Conservation (phyloP, 768 basidiomycete species). For the Leccinum disarticulatum region DNA sequence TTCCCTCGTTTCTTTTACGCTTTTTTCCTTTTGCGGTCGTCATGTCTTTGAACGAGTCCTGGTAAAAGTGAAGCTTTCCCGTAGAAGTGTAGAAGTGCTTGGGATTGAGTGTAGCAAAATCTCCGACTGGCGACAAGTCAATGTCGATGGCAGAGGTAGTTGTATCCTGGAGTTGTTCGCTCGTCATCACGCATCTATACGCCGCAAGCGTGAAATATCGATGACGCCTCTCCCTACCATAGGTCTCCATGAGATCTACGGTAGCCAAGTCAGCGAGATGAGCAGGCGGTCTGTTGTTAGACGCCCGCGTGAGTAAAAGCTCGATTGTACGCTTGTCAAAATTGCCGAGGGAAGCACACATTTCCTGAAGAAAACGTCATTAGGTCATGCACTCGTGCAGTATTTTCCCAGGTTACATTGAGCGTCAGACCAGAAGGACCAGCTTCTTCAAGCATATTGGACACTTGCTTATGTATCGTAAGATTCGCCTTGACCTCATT, state of each 20-base stretch:
- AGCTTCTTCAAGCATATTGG: conserved; percentile 68
- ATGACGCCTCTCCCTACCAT: conserved; percentile 83
- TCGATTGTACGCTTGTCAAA: conserved; percentile 85
- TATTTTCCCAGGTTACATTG: conserved; percentile 44
- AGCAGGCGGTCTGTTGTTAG: conserved; percentile 59
- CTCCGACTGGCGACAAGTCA: conserved; percentile 52
- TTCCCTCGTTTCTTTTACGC: conserved; percentile 32
- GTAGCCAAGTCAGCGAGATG: conserved; percentile 75
- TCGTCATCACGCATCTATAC: conserved; percentile 60
- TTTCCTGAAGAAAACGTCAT: conserved; percentile 46
- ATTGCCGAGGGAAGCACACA: conserved; percentile 57
- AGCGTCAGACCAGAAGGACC: conserved; percentile 71
- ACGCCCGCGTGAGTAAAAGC: conserved; percentile 69
- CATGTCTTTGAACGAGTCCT: conserved; percentile 49
- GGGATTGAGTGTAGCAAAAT: conserved; percentile 47
- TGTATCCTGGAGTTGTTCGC: conserved; percentile 62
- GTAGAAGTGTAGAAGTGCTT: conserved; percentile 56
- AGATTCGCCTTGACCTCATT: conserved; percentile 55
- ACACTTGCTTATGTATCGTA: conserved; percentile 77
- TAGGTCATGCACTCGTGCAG: background rate
- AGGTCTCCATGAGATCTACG: conserved; percentile 73
- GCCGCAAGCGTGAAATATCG: conserved; percentile 77
- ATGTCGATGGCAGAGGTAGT: conserved; percentile 43
- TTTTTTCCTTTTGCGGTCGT: conserved; percentile 26
- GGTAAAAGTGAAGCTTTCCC: conserved; percentile 42